Base-by-base conservation (phyloP, 768 basidiomycete species). In the Auriscalpium orientale region DNA sequence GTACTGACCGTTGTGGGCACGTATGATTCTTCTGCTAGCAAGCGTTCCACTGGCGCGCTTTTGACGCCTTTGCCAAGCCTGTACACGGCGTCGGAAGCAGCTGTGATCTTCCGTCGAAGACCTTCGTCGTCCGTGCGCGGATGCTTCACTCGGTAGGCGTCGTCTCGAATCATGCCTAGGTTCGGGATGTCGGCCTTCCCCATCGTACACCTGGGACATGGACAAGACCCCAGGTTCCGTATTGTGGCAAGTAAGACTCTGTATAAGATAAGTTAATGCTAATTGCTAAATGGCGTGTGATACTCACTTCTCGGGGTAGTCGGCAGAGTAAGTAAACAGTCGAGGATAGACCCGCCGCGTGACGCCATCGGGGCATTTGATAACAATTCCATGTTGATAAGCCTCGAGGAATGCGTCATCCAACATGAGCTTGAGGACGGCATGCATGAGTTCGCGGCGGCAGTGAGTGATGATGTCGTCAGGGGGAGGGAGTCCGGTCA, bases 291-390 rank as follows among this genome's bases (percentile, higher is more conserved):
- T 44, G 21, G 56, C 64, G 13, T 55, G 22, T 28, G 22, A 28
- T 28, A 5, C 22, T 28, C 22, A 73, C 74, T 72, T 73, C 38
- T 74, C 69, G 0, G 69, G 70, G 57, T 73, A 73, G 54, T 73
- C 67, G 0, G 67, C 71, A 0, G 67, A 66, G 46, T 71, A 68
- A 2, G 63, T 61, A 40, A 70, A 64, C 36, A 72, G 46, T 0
- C 64, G 57, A 12, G 65, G 64, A 51, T 58, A 71, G 1, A 71
- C 1, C 2, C 59, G 53, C 15, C 69, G 35, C 9, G 6, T 11
- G 3, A 71, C 47, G 0, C 68, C 67, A 51, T 73, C 70, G 8
- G 21, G 28, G 49, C 61, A 72, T 6, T 20, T 21, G 4, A 72
- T 44, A 2, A 71, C 51, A 36, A 67, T 61, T 0, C 70, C 68